These are phyloP conservation scores for Phytophthora pini DNA, from an alignment of 352 stramenopile genomes.

Conservation along the genomic window DNA sequence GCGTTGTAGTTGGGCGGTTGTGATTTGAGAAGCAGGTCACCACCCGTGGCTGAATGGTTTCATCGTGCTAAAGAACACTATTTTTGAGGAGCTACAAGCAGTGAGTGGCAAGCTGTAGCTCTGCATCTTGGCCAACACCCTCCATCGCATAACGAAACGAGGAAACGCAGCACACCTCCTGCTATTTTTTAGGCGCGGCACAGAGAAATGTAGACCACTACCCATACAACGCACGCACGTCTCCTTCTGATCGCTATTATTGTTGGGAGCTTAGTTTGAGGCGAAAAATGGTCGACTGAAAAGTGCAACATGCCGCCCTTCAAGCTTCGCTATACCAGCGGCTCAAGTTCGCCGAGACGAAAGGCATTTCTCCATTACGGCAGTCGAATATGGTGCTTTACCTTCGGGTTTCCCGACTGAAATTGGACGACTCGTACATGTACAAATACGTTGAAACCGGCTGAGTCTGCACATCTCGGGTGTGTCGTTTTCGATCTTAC, in stretches of 20 bases:
- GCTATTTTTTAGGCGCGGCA: slow-evolving; percentile 23
- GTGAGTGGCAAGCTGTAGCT: no score
- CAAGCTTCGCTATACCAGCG: no score
- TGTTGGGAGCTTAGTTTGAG: slow-evolving; percentile 6
- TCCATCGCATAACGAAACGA: background rate
- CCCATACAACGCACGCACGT: slow-evolving; percentile 6
- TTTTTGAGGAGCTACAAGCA: slow-evolving; percentile 13
- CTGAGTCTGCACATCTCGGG: background rate
- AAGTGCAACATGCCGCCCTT: no score
- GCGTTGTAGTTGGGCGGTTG: slow-evolving; percentile 13
- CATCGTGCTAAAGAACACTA: slow-evolving; percentile 10
- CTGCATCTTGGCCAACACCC: no score
- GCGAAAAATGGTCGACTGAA: no score
- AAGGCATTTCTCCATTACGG: no score
- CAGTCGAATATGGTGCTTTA: no score
- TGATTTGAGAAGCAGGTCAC: slow-evolving; percentile 7
- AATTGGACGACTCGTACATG: no score
- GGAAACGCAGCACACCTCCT: background rate
- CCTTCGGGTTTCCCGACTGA: no score
- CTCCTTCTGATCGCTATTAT: slow-evolving; percentile 27
- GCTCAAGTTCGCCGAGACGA: no score
- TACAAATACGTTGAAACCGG: background rate
- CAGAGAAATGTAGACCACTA: slow-evolving; percentile 21
- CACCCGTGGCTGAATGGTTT: slow-evolving; percentile 22
- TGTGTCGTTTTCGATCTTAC: no score